Percentiles rank a stretch among this genome's conserved stretches.
phyloP scores from a whole-genome alignment of 805 yeast species.

The Torulaspora indica region DNA sequence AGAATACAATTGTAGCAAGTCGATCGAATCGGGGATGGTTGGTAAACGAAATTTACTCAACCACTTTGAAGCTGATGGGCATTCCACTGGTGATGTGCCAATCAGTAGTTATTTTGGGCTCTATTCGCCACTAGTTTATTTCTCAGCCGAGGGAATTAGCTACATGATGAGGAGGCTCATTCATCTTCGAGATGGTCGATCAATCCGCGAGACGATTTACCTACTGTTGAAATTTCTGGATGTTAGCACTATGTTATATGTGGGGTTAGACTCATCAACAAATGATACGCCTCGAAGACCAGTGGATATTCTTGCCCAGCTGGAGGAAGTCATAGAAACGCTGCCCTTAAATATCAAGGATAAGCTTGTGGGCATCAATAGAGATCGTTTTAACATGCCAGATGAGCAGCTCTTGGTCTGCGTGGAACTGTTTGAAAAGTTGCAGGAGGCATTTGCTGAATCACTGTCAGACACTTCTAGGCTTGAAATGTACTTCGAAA shows the following conservation, averaged over 20 bases:
- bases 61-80: constrained; percentile 2
- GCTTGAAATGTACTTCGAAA: not conserved
- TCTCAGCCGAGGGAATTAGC: constrained; percentile 15
- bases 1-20: constrained; percentile 3
- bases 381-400: not conserved
- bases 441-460: not conserved
- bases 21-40: constrained; percentile 14
- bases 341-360: not conserved
- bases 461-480: not conserved
- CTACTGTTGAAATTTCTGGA: constrained; percentile 16
- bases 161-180: constrained; percentile 13
- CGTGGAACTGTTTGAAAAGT: not conserved
- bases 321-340: not conserved
- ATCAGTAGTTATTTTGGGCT: constrained; percentile 12
- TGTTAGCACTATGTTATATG: constrained; percentile 1
- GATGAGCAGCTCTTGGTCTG: not conserved
- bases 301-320: not conserved
- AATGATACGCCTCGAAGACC: not conserved
- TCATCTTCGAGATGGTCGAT: constrained; percentile 6
- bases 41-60: constrained; percentile 5
- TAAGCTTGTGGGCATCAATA: not conserved
- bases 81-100: not conserved
- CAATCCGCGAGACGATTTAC: constrained; percentile 14
- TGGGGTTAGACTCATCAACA: not conserved
- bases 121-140: constrained; percentile 11